phyloP scores from a whole-genome alignment of 345 rosid species.

The Citrus trifoliata region DNA sequence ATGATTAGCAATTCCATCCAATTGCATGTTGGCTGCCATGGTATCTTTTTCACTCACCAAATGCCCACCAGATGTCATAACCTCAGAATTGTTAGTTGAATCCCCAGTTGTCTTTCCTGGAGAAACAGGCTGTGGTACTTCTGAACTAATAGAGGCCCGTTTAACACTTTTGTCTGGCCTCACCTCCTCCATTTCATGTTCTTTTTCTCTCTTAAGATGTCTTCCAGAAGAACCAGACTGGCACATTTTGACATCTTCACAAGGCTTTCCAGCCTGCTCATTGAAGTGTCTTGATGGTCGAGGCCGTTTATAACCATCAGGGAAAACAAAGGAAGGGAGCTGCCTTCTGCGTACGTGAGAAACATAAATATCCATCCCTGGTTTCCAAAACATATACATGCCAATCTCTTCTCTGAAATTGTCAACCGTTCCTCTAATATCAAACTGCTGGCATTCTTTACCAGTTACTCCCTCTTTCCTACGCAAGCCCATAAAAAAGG shows the following conservation, averaged over 20 bases:
- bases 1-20: constrained; percentile 18
- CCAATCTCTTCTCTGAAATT: constrained; percentile 58
- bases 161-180: constrained; percentile 45
- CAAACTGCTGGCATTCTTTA: constrained; percentile 76
- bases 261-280: constrained; percentile 41
- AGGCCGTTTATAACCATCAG: constrained; percentile 52
- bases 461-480: constrained; percentile 58
- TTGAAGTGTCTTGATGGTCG: constrained; percentile 47
- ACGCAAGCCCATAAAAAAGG: constrained; percentile 77
- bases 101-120: constrained; percentile 34
- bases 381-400: constrained; percentile 65
- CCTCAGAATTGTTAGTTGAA: constrained; percentile 14
- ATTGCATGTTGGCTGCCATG: constrained; percentile 8
- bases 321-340: constrained; percentile 66
- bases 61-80: constrained; percentile 24
- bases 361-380: constrained; percentile 68
- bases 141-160: constrained; percentile 48
- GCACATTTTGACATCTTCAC: constrained; percentile 41
- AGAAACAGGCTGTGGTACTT: constrained; percentile 38
- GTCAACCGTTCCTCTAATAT: constrained; percentile 64
- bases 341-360: constrained; percentile 72
- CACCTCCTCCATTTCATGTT: constrained; percentile 35
- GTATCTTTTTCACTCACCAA: constrained; percentile 21
- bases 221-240: constrained; percentile 41
- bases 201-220: constrained; percentile 45